phyloP scores from a whole-genome alignment of 1,284 basidiomycete species.

The Rhodofomes roseus region DNA sequence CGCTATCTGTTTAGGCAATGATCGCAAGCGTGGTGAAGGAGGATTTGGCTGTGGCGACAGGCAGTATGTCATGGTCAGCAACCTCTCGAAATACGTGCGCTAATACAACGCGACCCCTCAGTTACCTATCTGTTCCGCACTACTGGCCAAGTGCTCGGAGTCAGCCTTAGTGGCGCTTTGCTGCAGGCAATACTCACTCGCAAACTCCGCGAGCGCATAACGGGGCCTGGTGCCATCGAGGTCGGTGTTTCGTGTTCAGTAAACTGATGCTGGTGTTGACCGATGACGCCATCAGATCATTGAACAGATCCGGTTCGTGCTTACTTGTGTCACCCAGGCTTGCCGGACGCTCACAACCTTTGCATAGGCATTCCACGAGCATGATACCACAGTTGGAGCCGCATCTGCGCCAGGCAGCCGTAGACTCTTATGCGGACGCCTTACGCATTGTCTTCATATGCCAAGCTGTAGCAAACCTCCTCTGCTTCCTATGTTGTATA shows the following conservation, averaged over 20 bases:
- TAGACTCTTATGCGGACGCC: conserved; percentile 80
- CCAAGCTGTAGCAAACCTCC: conserved; percentile 59
- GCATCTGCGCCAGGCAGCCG: conserved; percentile 60
- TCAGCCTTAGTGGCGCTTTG: conserved; percentile 78
- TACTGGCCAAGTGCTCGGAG: conserved; percentile 88
- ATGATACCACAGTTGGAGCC: conserved; percentile 75
- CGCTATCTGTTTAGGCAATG: conserved; percentile 57
- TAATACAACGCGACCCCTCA: conserved; percentile 28
- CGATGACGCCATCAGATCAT: conserved; percentile 49
- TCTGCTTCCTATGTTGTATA: conserved; percentile 61
- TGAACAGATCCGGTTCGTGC: conserved; percentile 58
- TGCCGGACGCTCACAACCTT: neutral
- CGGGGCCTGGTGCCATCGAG: conserved; percentile 68
- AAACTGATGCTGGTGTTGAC: too few species aligned
- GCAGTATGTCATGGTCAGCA: conserved; percentile 53
- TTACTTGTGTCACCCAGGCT: neutral
- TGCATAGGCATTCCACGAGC: conserved; percentile 70
- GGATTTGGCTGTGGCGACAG: conserved; percentile 84
- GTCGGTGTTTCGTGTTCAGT: conserved; percentile 32
- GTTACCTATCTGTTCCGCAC: conserved; percentile 90
- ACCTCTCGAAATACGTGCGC: neutral
- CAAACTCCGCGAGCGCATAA: conserved; percentile 68
- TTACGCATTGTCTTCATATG: conserved; percentile 85
- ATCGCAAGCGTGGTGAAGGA: conserved; percentile 78
- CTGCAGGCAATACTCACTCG: conserved; percentile 72